These are phyloP conservation scores for Lepidium aucheri DNA, from an alignment of 345 rosid genomes.

Conservation along the genomic window DNA sequence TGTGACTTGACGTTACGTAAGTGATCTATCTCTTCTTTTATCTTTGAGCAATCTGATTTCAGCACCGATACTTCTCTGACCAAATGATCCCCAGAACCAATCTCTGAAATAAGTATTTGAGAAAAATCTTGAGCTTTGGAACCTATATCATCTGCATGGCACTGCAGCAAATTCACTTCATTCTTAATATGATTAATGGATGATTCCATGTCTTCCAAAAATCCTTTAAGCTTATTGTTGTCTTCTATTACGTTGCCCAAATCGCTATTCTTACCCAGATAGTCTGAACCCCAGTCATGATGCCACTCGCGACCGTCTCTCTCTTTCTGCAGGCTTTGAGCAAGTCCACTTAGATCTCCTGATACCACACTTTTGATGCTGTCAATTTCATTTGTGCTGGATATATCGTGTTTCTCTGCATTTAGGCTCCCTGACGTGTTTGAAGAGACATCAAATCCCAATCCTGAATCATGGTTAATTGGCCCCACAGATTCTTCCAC, in stretches of 20 bases:
- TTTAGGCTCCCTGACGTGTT: constrained; percentile 73
- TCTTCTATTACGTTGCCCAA: constrained; percentile 59
- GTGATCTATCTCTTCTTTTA: constrained; percentile 60
- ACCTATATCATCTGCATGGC: constrained; percentile 68
- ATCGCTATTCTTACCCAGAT: constrained; percentile 53
- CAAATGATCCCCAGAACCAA: constrained; percentile 72
- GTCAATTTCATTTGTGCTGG: constrained; percentile 67
- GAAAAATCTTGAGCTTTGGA: constrained; percentile 56
- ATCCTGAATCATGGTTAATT: constrained; percentile 48
- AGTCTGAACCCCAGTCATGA: constrained; percentile 70
- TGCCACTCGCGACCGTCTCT: constrained; percentile 48
- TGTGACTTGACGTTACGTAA: constrained; percentile 31
- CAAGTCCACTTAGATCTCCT: constrained; percentile 64
- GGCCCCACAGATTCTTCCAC: constrained; percentile 40
- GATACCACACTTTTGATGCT: constrained; percentile 62
- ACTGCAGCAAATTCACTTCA: constrained; percentile 62
- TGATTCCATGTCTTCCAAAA: constrained; percentile 71
- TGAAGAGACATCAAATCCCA: constrained; percentile 84
- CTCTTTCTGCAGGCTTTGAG: constrained; percentile 49
- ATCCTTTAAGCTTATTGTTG: constrained; percentile 66
- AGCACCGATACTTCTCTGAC: constrained; percentile 64
- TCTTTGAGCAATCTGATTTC: constrained; percentile 71
- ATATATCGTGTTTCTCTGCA: constrained; percentile 79
- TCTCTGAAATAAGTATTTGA: constrained; percentile 67
- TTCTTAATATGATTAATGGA: constrained; percentile 64